Conservation (phyloP, 2,329 filamentous ascomycete genomes). For the Penicillium sp. region DNA sequence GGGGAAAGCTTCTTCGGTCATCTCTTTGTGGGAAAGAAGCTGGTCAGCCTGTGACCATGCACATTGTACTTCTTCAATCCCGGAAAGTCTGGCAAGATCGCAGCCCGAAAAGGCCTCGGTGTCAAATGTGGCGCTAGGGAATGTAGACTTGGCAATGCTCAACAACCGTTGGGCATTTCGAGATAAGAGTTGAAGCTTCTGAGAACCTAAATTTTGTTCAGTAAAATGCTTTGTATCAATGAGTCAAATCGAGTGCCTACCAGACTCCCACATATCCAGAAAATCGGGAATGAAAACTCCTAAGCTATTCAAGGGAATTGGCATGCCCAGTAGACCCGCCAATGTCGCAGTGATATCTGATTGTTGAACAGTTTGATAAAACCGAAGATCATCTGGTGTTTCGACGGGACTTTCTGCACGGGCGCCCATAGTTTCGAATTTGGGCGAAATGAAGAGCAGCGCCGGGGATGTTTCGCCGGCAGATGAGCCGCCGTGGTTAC, state of each 20-base stretch:
- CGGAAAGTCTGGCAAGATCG: conserved; percentile 24
- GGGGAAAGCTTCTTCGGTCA: conserved; percentile 17
- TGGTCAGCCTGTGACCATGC: conserved; percentile 60
- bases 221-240: neutral
- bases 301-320: conserved; percentile 85
- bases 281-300: conserved; percentile 84
- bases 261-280: conserved; percentile 72
- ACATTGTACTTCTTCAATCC: conserved; percentile 67
- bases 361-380: conserved; percentile 85
- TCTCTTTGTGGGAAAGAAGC: conserved; percentile 21
- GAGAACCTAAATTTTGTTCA: conserved; percentile 39
- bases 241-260: conserved; percentile 46
- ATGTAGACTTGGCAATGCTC: conserved; percentile 74
- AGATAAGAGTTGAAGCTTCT: conserved; percentile 70
- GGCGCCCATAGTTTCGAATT: conserved; percentile 64
- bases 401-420: conserved; percentile 58
- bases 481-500: conserved; percentile 93
- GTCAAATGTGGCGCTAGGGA: conserved; percentile 60
- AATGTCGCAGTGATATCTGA: conserved; percentile 92
- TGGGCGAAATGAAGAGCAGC: conserved; percentile 87
- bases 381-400: conserved; percentile 74
- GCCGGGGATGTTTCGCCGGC: conserved; percentile 93
- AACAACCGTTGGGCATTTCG: conserved; percentile 82
- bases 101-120: conserved; percentile 30
- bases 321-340: conserved; percentile 83